Evolutionary conservation across 2,329 filamentous ascomycete species (phyloP).

Genomic region (Pseudogymnoascus sp.): DNA sequence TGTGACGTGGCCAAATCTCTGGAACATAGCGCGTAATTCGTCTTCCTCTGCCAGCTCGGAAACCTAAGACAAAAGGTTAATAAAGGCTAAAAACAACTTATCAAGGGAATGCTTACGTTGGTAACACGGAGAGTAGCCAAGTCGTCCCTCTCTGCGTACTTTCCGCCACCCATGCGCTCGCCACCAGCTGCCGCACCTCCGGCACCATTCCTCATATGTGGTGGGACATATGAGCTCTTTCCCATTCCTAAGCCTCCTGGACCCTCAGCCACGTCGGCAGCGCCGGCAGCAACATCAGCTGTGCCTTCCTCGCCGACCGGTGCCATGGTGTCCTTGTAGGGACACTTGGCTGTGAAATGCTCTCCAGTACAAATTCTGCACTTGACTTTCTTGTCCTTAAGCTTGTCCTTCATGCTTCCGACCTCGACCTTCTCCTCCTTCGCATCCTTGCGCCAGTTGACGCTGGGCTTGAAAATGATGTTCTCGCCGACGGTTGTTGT

Average conservation of each 20-base stretch:
- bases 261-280: conserved; percentile 35
- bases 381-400: conserved; percentile 99
- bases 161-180: conserved; percentile 71
- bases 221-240: conserved; percentile 87
- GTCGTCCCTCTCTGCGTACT: conserved; percentile 95
- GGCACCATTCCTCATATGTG: conserved; percentile 71
- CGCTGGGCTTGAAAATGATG: conserved; percentile 88
- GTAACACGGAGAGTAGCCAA: conserved; percentile 93
- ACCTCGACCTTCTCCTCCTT: conserved; percentile 74
- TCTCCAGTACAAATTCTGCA: conserved; percentile 98
- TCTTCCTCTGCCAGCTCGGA: conserved; percentile 95
- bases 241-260: conserved; percentile 55
- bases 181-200: conserved; percentile 50
- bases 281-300: conserved; percentile 49
- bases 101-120: conserved; percentile 60
- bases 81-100: not conserved
- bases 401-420: conserved; percentile 68
- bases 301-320: conserved; percentile 59
- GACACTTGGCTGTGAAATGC: conserved; percentile 98
- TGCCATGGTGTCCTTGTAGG: conserved; percentile 99
- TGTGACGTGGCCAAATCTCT: conserved; percentile 92
- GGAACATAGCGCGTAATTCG: conserved; percentile 96
- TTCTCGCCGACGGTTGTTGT: conserved; percentile 95
- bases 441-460: conserved; percentile 88
- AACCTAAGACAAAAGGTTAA: conserved; percentile 48